Evolutionary conservation across 371 early-diverging fungal species (phyloP), one percentile per base, ranked within the genome.

Genomic region (Mortierella sp.): DNA sequence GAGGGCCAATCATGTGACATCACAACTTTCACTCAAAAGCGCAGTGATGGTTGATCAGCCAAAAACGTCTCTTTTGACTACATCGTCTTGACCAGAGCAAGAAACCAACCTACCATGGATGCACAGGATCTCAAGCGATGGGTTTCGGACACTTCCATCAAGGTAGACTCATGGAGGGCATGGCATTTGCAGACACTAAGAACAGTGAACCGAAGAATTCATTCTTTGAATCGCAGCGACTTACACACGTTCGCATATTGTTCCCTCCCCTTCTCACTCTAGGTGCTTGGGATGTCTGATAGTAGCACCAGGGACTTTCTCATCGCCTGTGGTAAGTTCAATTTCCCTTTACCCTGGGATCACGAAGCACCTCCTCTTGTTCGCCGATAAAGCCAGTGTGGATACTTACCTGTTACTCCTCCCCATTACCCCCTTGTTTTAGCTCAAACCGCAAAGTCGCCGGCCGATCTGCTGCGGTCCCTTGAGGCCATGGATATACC

Each of bases 71-170:
- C n/a, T n/a, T n/a, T n/a, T n/a, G n/a, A n/a, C n/a, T n/a, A n/a
- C n/a, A n/a, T n/a, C n/a, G n/a, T 27, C 46, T 26, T 27, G 6
- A 45, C 30, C 14, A 14, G 43, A 27, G 14, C 60, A 23, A 3
- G 27, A 30, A 16, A 9, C 19, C 5, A 43, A 3, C 48, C 46
- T 19, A 21, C 19, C 60, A 72, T 72, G 72, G 72, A 72, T 45
- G 13, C n/a, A 14, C 67, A 72, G 74, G 81, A 82, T 42, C 78
- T 88, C 43, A 74, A 79, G 23, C 80, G 82, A 57, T 94, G 93
- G 94, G 91, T 94, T 14, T 91, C 93, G 27, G 96, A 96, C 81
- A 82, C 89, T 48, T 80, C 93, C 69, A 88, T 93, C 58, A 89
- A 90, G 81, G 82, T 90, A 72, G 53, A 65, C 61, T 67, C 70